Evolutionary conservation across 371 early-diverging fungal species (phyloP).

Genomic region (Phascolomyces articulosus): DNA sequence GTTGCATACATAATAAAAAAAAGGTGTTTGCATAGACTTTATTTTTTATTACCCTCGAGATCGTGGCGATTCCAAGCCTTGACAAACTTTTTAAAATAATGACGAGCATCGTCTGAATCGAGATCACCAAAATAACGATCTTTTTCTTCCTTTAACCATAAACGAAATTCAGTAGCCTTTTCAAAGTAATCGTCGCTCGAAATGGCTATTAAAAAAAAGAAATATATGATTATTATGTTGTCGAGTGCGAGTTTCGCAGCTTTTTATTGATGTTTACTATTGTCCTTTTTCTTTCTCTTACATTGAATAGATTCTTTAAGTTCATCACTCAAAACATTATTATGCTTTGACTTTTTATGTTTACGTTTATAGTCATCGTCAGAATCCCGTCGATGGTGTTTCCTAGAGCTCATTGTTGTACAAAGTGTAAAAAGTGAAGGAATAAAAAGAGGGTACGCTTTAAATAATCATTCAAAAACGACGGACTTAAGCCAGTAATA

Average conservation of each 20-base stretch:
- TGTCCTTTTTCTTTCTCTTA: background rate
- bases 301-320: constrained; percentile 2
- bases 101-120: constrained; percentile 63
- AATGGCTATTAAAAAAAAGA: constrained; percentile 38
- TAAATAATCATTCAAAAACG: too few relatives aligned
- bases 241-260: background rate
- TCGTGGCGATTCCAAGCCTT: constrained; percentile 73
- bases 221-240: background rate
- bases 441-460: too few relatives aligned
- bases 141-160: constrained; percentile 82
- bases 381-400: constrained; percentile 19
- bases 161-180: constrained; percentile 76
- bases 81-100: constrained; percentile 82
- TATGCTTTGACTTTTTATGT: constrained; percentile 21
- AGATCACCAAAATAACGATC: constrained; percentile 77
- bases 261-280: too few relatives aligned
- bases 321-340: background rate
- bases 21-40: background rate
- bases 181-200: constrained; percentile 76
- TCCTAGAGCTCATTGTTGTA: constrained; percentile 19
- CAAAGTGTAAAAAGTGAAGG: background rate
- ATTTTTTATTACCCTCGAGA: constrained; percentile 53
- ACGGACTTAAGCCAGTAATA: too few relatives aligned
- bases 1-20: too few relatives aligned
- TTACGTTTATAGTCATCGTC: constrained; percentile 12